A percentile compares a stretch with the other conserved stretches of the same genome.
phyloP scores from a whole-genome alignment of 176 grass and related monocot species.

The Avena atlantica region DNA sequence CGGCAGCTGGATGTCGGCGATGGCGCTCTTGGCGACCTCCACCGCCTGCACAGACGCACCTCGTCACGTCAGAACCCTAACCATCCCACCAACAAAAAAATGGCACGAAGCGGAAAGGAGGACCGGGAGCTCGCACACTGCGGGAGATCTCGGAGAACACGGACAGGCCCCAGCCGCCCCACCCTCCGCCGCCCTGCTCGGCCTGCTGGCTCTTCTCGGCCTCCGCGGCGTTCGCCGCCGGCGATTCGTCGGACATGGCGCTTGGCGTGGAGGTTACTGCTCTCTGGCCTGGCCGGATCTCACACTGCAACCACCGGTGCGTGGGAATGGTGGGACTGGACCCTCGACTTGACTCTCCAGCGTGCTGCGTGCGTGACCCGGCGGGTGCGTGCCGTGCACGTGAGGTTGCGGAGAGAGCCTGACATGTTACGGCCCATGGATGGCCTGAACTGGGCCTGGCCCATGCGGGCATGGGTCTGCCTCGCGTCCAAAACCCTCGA shows the following conservation, averaged over 20 bases:
- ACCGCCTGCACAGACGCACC: slow-evolving; percentile 65
- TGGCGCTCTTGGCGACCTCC: slow-evolving; percentile 85
- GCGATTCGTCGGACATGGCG: slow-evolving; percentile 60
- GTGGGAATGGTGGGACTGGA: not conserved
- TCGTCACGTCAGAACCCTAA: slow-evolving; percentile 46
- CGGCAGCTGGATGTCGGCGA: slow-evolving; percentile 66
- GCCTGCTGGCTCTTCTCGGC: slow-evolving; percentile 28
- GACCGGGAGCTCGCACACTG: slow-evolving; percentile 50
- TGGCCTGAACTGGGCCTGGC: not conserved
- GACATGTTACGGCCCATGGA: not conserved
- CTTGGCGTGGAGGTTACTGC: slow-evolving; percentile 37
- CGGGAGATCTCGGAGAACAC: slow-evolving; percentile 95
- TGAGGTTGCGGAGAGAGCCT: not conserved
- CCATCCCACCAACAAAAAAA: not conserved
- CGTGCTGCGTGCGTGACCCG: not conserved
- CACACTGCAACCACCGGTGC: slow-evolving; percentile 51
- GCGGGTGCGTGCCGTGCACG: slow-evolving; percentile 28
- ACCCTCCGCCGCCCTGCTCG: slow-evolving; percentile 55
- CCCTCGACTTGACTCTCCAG: slow-evolving; percentile 1
- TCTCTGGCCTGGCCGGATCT: slow-evolving; percentile 47
- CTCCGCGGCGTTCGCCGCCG: slow-evolving; percentile 1
- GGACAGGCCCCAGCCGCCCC: slow-evolving; percentile 93
- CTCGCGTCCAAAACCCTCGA: slow-evolving; percentile 30
- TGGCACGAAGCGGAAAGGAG: slow-evolving; percentile 3
- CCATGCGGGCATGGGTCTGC: not conserved